Percentiles rank a stretch among this genome's conserved stretches.
phyloP scores from a whole-genome alignment of 2,329 filamentous ascomycete species.

The Fusarium redolens region DNA sequence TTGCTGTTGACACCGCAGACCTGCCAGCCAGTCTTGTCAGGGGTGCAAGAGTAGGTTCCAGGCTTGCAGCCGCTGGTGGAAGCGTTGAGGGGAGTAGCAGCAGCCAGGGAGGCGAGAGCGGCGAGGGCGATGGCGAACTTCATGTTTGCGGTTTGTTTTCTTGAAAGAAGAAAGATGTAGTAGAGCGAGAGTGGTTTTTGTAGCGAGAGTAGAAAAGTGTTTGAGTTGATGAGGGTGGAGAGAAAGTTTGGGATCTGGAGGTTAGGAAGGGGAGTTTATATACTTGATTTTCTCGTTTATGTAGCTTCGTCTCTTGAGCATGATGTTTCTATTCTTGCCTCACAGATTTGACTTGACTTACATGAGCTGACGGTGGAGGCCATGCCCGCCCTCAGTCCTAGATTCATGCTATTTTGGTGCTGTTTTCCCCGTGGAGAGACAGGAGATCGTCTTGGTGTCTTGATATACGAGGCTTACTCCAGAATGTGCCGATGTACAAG shows the following conservation, averaged over 20 bases:
- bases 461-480: constrained; percentile 21
- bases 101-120: constrained; percentile 37
- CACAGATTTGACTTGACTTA: not conserved
- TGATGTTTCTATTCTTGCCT: constrained; percentile 25
- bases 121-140: constrained; percentile 44
- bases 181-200: constrained; percentile 23
- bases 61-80: constrained; percentile 44
- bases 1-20: constrained; percentile 47
- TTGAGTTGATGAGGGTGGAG: constrained; percentile 28
- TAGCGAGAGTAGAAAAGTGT: constrained; percentile 17
- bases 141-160: constrained; percentile 41
- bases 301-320: not conserved
- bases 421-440: not conserved
- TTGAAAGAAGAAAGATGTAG: not conserved
- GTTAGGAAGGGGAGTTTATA: constrained; percentile 18
- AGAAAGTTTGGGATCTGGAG: not conserved
- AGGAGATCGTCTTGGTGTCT: not conserved
- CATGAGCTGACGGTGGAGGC: constrained; percentile 26
- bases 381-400: not conserved
- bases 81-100: constrained; percentile 32
- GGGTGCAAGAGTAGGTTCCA: constrained; percentile 51
- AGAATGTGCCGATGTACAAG: not conserved
- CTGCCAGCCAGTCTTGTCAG: constrained; percentile 46
- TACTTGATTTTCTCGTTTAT: not conserved
- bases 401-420: constrained; percentile 7